These are phyloP conservation scores for Aspergillus texensis DNA, from an alignment of 2,329 filamentous ascomycete genomes.

Conservation along the genomic window DNA sequence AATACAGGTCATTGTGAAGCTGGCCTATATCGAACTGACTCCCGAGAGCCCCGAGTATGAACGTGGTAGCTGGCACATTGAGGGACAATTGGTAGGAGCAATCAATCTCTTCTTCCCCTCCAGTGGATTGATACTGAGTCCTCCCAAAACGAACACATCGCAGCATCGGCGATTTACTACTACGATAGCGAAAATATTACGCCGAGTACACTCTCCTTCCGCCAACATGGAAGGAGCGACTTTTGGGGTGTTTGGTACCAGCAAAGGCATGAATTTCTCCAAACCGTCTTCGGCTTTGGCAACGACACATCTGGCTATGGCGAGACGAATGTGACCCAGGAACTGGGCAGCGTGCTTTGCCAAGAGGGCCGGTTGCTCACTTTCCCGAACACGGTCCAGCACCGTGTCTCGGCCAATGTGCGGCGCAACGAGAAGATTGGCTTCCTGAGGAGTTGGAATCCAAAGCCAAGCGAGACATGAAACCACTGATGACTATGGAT, in stretches of 20 bases:
- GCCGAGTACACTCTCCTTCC: slow-evolving; percentile 55
- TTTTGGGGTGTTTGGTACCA: neutral
- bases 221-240: slow-evolving; percentile 31
- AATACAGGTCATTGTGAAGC: slow-evolving; percentile 58
- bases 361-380: slow-evolving; percentile 6
- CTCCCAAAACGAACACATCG: slow-evolving; percentile 61
- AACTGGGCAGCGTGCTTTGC: slow-evolving; percentile 10
- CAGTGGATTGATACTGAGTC: neutral
- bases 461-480: too few species aligned
- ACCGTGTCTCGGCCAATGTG: slow-evolving; percentile 55
- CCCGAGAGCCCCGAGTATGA: slow-evolving; percentile 60
- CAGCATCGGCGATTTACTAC: slow-evolving; percentile 66
- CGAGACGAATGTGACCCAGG: slow-evolving; percentile 17
- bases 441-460: slow-evolving; percentile 28
- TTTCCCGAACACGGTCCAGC: slow-evolving; percentile 44
- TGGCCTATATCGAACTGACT: slow-evolving; percentile 63
- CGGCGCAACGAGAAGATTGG: slow-evolving; percentile 54
- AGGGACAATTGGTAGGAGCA: slow-evolving; percentile 42
- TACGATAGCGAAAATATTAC: slow-evolving; percentile 65
- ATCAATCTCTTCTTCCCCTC: too few species aligned
- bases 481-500: slow-evolving; percentile 33
- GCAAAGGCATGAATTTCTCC: neutral
- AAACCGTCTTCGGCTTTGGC: slow-evolving; percentile 9
- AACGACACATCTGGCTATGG: neutral
- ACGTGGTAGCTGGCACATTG: slow-evolving; percentile 47